Percentiles rank a stretch among this genome's conserved stretches.
Evolutionary conservation across 2,329 filamentous ascomycete genomes (phyloP).

Genomic region (Rhynchosporium agropyri): DNA sequence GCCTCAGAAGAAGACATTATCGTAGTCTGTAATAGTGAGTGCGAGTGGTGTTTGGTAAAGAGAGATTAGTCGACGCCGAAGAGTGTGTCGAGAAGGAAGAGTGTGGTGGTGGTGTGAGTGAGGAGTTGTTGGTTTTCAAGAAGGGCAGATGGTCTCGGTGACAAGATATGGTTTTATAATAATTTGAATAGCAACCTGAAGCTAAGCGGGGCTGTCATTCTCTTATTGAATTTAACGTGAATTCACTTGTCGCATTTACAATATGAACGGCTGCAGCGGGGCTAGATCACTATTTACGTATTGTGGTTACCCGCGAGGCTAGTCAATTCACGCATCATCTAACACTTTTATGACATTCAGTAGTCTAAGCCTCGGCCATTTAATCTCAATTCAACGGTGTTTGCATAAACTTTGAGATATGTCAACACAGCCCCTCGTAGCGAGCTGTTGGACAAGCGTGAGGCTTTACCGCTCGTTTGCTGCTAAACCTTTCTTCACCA

Average conservation of each 20-base stretch:
- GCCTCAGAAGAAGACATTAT: not conserved
- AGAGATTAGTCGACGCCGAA: not conserved
- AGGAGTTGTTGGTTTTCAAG: not conserved
- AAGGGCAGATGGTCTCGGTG: not conserved
- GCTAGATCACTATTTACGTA: too few relatives aligned
- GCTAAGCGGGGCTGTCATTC: not conserved
- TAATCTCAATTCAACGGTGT: too few relatives aligned
- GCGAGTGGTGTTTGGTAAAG: not conserved
- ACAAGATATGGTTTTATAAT: not conserved
- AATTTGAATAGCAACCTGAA: not conserved
- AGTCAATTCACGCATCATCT: too few relatives aligned
- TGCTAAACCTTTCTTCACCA: too few relatives aligned
- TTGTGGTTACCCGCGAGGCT: too few relatives aligned
- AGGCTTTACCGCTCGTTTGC: too few relatives aligned
- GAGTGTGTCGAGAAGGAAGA: not conserved
- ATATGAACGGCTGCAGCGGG: too few relatives aligned
- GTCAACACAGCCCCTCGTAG: too few relatives aligned
- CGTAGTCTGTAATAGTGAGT: not conserved
- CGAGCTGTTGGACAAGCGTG: too few relatives aligned
- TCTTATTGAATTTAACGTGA: not conserved
- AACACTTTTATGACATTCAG: too few relatives aligned
- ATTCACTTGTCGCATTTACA: not conserved
- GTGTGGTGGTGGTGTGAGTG: not conserved
- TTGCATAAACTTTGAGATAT: too few relatives aligned
- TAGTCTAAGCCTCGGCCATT: too few relatives aligned